Conservation (phyloP, 257 asterid species). For the Galeopsis tetrahit region DNA sequence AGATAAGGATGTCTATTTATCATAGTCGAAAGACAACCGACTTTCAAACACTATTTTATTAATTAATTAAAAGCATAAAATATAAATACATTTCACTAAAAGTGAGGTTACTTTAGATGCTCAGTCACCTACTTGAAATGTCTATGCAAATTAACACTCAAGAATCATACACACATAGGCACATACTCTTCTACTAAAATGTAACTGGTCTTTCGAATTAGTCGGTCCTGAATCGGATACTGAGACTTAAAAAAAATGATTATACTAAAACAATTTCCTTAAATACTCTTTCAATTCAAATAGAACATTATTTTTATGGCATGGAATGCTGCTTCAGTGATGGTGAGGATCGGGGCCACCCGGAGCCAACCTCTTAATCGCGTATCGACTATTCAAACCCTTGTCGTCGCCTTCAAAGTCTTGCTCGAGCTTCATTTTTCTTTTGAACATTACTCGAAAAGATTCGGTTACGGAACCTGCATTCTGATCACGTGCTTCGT, state of each 20-base stretch:
- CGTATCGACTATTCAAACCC: conserved; percentile 13
- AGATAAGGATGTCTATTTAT: conserved; percentile 11
- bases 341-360: conserved; percentile 67
- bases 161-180: background rate
- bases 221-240: too few relatives aligned
- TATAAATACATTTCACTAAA: background rate
- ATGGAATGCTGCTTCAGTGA: conserved; percentile 33
- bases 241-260: too few relatives aligned
- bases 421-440: conserved; percentile 30
- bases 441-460: conserved; percentile 39
- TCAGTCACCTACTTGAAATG: background rate
- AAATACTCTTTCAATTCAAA: background rate
- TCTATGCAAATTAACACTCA: background rate
- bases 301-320: background rate
- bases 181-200: background rate
- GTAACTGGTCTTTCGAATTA: too few relatives aligned
- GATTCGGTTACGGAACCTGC: background rate
- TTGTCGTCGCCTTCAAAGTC: conserved; percentile 5
- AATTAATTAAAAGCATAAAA: background rate
- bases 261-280: conserved; percentile 12
- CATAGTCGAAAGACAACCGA: background rate
- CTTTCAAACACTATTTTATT: conserved; percentile 16
- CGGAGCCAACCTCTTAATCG: conserved; percentile 38
- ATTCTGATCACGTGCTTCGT: conserved; percentile 33
- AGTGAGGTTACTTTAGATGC: background rate